Evolutionary conservation across 2,329 filamentous ascomycete genomes (phyloP), one percentile per base, ranked within the genome.

Genomic region (Lachnellula arida): DNA sequence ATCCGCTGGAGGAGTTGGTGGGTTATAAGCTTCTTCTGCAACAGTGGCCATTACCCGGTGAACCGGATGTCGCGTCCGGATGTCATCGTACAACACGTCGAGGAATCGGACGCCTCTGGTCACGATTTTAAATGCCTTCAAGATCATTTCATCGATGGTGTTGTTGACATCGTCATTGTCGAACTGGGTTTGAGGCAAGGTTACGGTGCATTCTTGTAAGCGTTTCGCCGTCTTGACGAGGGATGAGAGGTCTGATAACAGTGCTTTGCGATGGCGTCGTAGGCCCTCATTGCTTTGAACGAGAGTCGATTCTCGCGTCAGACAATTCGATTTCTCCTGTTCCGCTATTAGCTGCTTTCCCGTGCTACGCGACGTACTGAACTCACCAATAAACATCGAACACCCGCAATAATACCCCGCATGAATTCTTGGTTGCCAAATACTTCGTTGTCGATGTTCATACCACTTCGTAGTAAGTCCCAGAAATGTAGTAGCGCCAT

Each of bases 391-490:
- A 99, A 81, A 74, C 88, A 92, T 48, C 94, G 85, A 55, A 97
- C 93, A 34, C 94, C 94, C 8, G 91, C 92, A 67, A 97, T 95
- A 68, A 97, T 87, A 23, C 90, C 91, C 73, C 91, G 87, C 79
- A 97, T 93, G 70, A 96, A 94, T 69, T 97, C 92, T 70, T 96
- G 91, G 71, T 92, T 92, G 47, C 87, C 84, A 70, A 96, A 96
- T 49, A 92, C 86, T 63, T 88, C 82, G 53, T 85, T 79, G 66
- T 91, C 89, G 52, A 86, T 88, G 52, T 87, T 82, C 22, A 85
- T 85, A 34, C 88, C 89, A 67, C 88, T 90, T 66, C 89, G 81
- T 64, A 96, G 81, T 51, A 96, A 76, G 70, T 97, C 92, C 92
- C 92, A 97, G 59, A 97, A 91, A 68, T 94, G 89, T 14, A 94